Conservation (phyloP, 192 early-diverging fungal species). For the Phycomyces blakesleeanus region DNA sequence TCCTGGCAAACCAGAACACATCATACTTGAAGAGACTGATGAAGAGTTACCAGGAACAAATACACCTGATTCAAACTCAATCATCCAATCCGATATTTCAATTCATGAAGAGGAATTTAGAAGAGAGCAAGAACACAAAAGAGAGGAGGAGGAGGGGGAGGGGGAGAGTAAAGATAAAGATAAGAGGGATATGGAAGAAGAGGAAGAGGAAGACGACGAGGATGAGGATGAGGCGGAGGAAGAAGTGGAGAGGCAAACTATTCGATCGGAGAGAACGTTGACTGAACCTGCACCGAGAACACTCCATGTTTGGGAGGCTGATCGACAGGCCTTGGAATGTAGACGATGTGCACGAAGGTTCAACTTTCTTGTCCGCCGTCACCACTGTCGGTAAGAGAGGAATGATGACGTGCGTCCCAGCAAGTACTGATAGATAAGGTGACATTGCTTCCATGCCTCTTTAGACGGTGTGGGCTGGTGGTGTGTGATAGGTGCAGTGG, state of each 20-base stretch:
- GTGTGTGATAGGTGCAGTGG: conserved; percentile 80
- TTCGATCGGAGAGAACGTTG: conserved; percentile 10
- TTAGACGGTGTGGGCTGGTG: conserved; percentile 78
- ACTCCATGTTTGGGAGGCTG: conserved; percentile 68
- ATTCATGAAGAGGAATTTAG: not conserved
- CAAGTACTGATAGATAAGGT: not conserved
- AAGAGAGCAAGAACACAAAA: no score
- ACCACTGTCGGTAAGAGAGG: conserved; percentile 63
- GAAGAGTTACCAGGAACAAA: no score
- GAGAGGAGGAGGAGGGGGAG: no score
- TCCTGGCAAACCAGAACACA: no score
- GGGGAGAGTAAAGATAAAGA: no score
- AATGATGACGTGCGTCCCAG: not conserved
- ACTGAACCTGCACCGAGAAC: not conserved
- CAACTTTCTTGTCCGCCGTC: conserved; percentile 73
- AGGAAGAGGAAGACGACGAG: no score
- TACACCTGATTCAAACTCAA: no score
- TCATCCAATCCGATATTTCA: not conserved
- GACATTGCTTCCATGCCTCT: no score
- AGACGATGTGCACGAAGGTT: conserved; percentile 66
- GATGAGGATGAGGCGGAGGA: conserved; percentile 2
- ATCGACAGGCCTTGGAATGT: conserved; percentile 66
- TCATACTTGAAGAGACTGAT: not conserved
- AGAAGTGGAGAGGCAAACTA: conserved; percentile 1
- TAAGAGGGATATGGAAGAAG: no score